These are phyloP conservation scores for Cetradonia linearis DNA, from an alignment of 495 filamentous ascomycete species.

Conservation along the genomic window DNA sequence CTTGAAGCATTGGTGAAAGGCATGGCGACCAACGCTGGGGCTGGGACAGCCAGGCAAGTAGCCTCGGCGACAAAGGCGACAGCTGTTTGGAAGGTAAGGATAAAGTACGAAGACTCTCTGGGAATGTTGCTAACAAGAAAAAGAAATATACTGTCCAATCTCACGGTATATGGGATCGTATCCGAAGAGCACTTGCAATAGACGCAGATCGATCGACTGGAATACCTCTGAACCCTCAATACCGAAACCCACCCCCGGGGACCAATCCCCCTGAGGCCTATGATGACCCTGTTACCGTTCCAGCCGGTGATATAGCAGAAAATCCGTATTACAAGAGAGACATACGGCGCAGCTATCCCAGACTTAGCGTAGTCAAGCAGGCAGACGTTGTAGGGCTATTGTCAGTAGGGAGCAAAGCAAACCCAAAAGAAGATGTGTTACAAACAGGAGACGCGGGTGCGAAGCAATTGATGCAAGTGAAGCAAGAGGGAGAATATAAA, in stretches of 20 bases:
- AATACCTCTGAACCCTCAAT: slow-evolving; percentile 85
- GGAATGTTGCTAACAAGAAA: slow-evolving; percentile 8
- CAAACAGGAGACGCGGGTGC: slow-evolving; percentile 73
- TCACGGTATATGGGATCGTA: slow-evolving; percentile 73
- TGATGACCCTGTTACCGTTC: slow-evolving; percentile 80
- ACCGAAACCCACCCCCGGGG: slow-evolving; percentile 80
- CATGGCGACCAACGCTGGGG: slow-evolving; percentile 25
- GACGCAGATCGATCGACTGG: slow-evolving; percentile 86
- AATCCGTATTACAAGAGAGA: slow-evolving; percentile 99
- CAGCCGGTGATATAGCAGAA: slow-evolving; percentile 91
- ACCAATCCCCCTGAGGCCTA: slow-evolving; percentile 64
- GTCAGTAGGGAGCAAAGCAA: slow-evolving; percentile 70
- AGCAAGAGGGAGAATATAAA: slow-evolving; percentile 61
- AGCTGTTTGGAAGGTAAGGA: slow-evolving; percentile 22
- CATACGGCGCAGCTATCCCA: slow-evolving; percentile 73
- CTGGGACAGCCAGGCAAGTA: slow-evolving; percentile 23
- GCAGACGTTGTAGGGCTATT: slow-evolving; percentile 77
- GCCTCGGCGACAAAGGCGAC: slow-evolving; percentile 16
- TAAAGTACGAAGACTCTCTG: not conserved
- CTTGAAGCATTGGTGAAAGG: not conserved
- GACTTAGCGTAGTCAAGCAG: slow-evolving; percentile 68
- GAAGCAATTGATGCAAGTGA: slow-evolving; percentile 71
- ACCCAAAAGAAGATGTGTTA: slow-evolving; percentile 63
- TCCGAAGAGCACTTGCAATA: slow-evolving; percentile 68
- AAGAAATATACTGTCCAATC: slow-evolving; percentile 99